Conservation (phyloP, 2,329 filamentous ascomycete genomes). For the Fusarium liriodendri region DNA sequence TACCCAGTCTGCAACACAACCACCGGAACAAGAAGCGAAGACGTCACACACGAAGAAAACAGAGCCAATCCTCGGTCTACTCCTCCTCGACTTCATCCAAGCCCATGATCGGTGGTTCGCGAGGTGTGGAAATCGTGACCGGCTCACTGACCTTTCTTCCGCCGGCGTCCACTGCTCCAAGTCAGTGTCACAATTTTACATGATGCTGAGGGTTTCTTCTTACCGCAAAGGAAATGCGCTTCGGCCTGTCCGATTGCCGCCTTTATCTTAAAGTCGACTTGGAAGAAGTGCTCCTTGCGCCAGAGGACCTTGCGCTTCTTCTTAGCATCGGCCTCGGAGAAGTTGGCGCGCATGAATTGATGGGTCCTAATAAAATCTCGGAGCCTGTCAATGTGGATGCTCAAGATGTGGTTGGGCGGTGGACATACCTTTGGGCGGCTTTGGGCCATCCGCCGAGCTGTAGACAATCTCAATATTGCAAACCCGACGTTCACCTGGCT, state of each 20-base stretch:
- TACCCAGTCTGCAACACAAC: not conserved
- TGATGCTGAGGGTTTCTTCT: not conserved
- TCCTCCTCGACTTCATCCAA: not conserved
- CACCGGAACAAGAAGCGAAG: not conserved
- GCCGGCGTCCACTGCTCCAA: not conserved
- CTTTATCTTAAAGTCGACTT: not conserved
- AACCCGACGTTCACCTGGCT: not conserved
- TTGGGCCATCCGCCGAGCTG: not conserved
- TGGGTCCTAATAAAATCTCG: not conserved
- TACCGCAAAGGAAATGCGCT: not conserved
- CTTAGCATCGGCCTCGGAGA: not conserved
- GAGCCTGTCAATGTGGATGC: not conserved
- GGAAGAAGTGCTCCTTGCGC: not conserved
- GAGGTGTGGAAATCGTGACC: not conserved
- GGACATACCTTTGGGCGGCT: not conserved
- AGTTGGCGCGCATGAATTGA: not conserved
- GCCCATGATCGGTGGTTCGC: not conserved
- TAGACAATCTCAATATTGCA: not conserved
- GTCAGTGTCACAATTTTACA: not conserved
- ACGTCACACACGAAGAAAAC: not conserved
- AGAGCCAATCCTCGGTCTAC: not conserved
- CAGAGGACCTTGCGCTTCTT: not conserved
- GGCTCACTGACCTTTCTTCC: not conserved
- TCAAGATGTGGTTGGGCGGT: not conserved
- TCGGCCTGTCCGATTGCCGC: not conserved